Base-by-base conservation (phyloP, 73 alveolate species). In the Stentor coeruleus region DNA sequence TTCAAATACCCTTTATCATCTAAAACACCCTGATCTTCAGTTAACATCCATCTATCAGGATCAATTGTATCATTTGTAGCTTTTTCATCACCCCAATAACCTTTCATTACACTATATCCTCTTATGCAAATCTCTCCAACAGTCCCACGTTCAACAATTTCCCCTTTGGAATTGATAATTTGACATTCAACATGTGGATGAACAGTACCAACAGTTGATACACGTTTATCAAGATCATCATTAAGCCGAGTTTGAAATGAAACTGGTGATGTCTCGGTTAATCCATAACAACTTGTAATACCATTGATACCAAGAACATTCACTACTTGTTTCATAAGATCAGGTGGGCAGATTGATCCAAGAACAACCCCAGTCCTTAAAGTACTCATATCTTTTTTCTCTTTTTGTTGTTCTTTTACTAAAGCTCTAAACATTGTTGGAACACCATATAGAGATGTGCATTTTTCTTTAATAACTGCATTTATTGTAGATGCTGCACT, bases 351-450 rank as follows among this genome's bases (percentile, higher is more conserved):
- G 35, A 88, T 82, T 3, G 96, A 73, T 35, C 98, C 98, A 2
- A 96, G 90, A 33, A 93, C 92, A 28, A 93, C 59, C 39, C 98
- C 98, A 30, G 93, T 91, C 41, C 91, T 74, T 40, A 93, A 81
- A 3, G 88, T 3, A 3, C 84, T 38, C 11, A 85, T 57, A 55
- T 90, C 88, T 55, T 74, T 74, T 36, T 59, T 58, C 35, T 84
- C 76, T 40, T 38, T 59, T 35, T 81, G 82, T 74, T 83, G 86
- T 59, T 92, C 92, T 55, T 85, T 84, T 26, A 92, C 77, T 75
- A 58, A 79, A 33, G 89, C 96, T 72, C 77, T 79, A 81, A 92
- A 92, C 97, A 92, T 92, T 0, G 98, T 91, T 55, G 98, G 98
- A 3, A 92, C 98, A 11, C 98, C 98, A 38, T 90, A 88, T n/a